Conservation (phyloP, 345 rosid species). For the Populus davidiana region DNA sequence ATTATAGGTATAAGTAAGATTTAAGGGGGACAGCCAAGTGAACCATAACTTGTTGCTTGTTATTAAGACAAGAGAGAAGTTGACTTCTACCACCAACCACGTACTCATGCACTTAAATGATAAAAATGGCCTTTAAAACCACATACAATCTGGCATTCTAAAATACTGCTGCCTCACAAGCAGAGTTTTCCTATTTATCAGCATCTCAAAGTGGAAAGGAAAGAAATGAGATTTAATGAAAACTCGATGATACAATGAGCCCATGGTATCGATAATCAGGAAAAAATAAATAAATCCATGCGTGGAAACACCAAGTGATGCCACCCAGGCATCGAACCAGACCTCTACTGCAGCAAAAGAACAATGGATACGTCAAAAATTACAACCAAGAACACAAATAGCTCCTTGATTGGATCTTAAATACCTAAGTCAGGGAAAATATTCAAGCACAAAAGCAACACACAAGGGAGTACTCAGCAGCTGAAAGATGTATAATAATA, state of each 20-base stretch:
- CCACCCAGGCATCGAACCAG: neutral
- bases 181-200: neutral
- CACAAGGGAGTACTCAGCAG: neutral
- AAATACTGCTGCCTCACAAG: neutral
- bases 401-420: neutral
- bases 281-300: neutral
- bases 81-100: neutral
- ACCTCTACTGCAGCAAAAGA: neutral
- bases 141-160: neutral
- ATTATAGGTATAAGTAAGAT: too few species aligned
- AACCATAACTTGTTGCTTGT: neutral
- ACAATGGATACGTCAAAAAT: neutral
- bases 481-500: conserved; percentile 1
- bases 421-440: neutral
- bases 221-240: neutral
- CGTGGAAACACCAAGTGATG: neutral
- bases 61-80: neutral
- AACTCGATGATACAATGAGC: neutral
- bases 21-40: neutral
- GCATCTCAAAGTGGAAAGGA: neutral
- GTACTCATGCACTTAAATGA: neutral
- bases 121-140: neutral
- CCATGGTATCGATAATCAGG: neutral
- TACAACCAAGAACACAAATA: neutral
- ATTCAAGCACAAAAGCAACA: neutral